phyloP scores from a whole-genome alignment of 2,329 filamentous ascomycete genomes.

The Colletotrichum sp. region DNA sequence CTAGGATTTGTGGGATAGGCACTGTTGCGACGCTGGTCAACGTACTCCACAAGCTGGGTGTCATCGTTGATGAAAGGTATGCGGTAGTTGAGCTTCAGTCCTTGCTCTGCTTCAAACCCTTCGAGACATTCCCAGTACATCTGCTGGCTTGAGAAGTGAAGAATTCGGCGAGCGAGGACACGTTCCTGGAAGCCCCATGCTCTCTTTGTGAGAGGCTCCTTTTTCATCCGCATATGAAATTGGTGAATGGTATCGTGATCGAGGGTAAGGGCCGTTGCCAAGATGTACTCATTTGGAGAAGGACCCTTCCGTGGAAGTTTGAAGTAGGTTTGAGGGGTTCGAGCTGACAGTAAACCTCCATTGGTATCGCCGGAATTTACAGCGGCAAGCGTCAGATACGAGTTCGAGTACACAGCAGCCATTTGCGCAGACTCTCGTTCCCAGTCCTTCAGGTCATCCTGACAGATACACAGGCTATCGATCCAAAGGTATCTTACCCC shows the following conservation, averaged over 20 bases:
- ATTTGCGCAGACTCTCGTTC: constrained; percentile 25
- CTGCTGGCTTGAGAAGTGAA: constrained; percentile 27
- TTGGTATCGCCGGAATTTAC: constrained; percentile 21
- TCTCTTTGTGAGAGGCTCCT: constrained; percentile 14
- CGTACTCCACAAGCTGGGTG: not conserved
- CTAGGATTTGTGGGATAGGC: not conserved
- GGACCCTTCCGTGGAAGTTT: not conserved
- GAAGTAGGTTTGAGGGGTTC: not conserved
- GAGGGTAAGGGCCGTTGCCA: not conserved
- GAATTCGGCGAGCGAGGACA: constrained; percentile 26
- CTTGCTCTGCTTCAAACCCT: not conserved
- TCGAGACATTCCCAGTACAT: constrained; percentile 18
- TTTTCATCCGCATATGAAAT: not conserved
- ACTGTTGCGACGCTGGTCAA: not conserved
- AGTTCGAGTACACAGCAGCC: constrained; percentile 28
- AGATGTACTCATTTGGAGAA: not conserved
- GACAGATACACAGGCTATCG: constrained; percentile 34
- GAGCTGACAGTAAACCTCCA: constrained; percentile 24
- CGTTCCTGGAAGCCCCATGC: constrained; percentile 36
- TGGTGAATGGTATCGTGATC: not conserved
- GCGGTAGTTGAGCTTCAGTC: not conserved
- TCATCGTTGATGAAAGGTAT: not conserved
- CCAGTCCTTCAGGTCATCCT: constrained; percentile 29
- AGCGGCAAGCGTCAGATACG: constrained; percentile 28
- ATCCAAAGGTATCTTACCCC: constrained; percentile 32